phyloP scores from a whole-genome alignment of 441 rosid species.

The Sinapis alba region DNA sequence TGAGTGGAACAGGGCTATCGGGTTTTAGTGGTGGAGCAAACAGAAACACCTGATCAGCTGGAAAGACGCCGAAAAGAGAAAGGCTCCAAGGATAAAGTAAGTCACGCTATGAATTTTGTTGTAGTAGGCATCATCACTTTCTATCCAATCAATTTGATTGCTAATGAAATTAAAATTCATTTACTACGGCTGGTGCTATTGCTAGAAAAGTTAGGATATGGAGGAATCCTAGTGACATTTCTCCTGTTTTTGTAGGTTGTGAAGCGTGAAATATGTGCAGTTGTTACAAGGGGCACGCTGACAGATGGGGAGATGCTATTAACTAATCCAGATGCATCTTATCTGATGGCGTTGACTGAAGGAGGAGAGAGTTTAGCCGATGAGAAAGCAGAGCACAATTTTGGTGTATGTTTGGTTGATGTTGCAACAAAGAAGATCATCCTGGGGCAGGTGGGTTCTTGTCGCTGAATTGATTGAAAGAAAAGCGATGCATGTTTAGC shows the following conservation, averaged over 20 bases:
- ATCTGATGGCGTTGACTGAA: constrained; percentile 87
- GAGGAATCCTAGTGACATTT: constrained; percentile 36
- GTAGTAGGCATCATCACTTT: constrained; percentile 15
- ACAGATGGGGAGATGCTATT: constrained; percentile 90
- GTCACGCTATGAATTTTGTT: constrained; percentile 37
- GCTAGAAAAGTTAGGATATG: constrained; percentile 18
- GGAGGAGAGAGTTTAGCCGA: constrained; percentile 39
- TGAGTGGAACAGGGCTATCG: constrained; percentile 80
- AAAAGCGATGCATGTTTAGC: constrained; percentile 9
- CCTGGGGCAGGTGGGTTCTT: constrained; percentile 76
- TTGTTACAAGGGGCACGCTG: constrained; percentile 92
- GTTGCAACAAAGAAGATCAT: constrained; percentile 85
- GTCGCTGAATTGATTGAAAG: constrained; percentile 21
- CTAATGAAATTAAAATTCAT: constrained; percentile 9
- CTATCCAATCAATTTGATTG: too few relatives aligned
- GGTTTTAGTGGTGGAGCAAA: constrained; percentile 96
- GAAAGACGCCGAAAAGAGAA: constrained; percentile 90
- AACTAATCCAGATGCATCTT: constrained; percentile 92
- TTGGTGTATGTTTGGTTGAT: constrained; percentile 92
- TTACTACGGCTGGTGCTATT: constrained; percentile 1
- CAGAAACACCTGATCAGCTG: constrained; percentile 98
- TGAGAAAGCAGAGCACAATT: constrained; percentile 50
- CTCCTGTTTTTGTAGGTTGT: constrained; percentile 76
- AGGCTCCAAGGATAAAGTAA: constrained; percentile 94
- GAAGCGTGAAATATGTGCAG: constrained; percentile 97